Evolutionary conservation across 805 yeast species (phyloP), one percentile per base, ranked within the genome.

Genomic region (Sugiyamaella americana): DNA sequence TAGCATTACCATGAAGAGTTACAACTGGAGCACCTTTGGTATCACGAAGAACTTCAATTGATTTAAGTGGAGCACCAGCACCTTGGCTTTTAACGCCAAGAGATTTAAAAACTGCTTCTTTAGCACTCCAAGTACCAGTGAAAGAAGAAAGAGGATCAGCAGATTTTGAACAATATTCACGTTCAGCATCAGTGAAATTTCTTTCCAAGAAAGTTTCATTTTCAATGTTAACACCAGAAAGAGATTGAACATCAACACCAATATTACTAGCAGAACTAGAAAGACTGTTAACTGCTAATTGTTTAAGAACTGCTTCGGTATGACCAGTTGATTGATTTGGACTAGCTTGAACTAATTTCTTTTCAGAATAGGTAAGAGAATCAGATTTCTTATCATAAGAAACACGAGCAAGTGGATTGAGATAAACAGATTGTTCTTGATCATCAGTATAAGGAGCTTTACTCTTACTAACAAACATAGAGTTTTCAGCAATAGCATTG

Each of bases 101-200:
- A 17, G 96, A 86, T 73, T 93, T 93, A 82, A 93, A 93, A 30
- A 89, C 97, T 37, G 99, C 98, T 72, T 93, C 99, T 71, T 93
- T 93, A 39, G 98, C 98, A 24, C 96, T 87, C 99, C 99, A 93
- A 38, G 95, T 84, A 41, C 99, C 99, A 22, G 98, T 88, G 68
- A 77, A 93, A 2, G 97, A 87, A 11, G 98, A 87, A 61, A 80
- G 84, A 43, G 93, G 86, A 55, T 75, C 75, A 37, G 97, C 74
- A 26, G 96, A 80, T 29, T 71, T 62, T 50, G 67, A 56, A 67
- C 97, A 88, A 74, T 93, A 93, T 30, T 70, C 72, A 56, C 82
- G 81, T 73, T 93, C 99, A 16, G 68, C 72, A 5, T 64, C 71
- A 39, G 98, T 89, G 75, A 89, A 93, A 75, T 93, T 93, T 64